Conservation (phyloP, 2,329 filamentous ascomycete genomes). For the Pezicula radicicola region DNA sequence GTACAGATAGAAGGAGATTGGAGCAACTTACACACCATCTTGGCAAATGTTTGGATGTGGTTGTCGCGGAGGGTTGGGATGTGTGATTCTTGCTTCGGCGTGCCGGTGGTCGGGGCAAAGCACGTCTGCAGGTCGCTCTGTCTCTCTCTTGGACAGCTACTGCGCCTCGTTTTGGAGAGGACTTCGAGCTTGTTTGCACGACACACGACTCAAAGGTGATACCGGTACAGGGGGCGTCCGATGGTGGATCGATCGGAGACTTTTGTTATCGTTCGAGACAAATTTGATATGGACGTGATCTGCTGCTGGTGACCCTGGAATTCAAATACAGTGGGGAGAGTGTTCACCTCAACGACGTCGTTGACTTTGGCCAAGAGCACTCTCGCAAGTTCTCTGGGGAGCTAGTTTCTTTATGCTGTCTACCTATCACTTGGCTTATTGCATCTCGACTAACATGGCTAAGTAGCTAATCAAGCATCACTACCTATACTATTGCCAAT, state of each 20-base stretch:
- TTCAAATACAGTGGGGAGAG: not conserved
- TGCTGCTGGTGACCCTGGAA: too few relatives aligned
- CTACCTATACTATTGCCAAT: too few relatives aligned
- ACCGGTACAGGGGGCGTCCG: too few relatives aligned
- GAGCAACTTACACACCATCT: constrained; percentile 22
- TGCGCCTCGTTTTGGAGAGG: constrained; percentile 6
- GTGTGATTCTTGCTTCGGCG: not conserved
- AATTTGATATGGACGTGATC: too few relatives aligned
- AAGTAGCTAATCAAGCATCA: too few relatives aligned
- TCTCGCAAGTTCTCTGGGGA: not conserved
- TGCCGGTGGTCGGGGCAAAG: not conserved
- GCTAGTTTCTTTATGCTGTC: not conserved
- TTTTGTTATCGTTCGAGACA: too few relatives aligned
- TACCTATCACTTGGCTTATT: too few relatives aligned
- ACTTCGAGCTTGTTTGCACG: not conserved
- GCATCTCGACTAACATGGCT: too few relatives aligned
- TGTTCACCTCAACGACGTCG: not conserved
- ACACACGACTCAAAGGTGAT: too few relatives aligned
- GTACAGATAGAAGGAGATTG: not conserved
- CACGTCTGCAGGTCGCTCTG: too few relatives aligned
- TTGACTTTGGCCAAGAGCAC: not conserved
- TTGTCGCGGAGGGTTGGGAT: constrained; percentile 1
- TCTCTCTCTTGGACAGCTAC: not conserved
- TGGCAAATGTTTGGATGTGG: constrained; percentile 10
- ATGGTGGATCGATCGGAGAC: too few relatives aligned